phyloP scores from a whole-genome alignment of 257 asterid genomes.

The Asclepias syriaca region DNA sequence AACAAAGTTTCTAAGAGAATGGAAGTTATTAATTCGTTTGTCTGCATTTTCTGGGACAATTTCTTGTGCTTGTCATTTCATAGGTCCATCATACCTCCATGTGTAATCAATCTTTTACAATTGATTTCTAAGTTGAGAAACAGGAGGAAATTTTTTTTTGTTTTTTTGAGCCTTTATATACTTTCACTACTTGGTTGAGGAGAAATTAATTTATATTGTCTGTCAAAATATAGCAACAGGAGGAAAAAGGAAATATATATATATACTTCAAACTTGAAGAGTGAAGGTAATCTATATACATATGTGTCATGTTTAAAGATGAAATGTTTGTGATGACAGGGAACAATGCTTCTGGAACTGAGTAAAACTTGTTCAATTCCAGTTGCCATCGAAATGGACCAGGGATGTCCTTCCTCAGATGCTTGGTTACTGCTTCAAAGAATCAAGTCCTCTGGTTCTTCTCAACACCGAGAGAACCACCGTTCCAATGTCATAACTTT shows the following conservation, averaged over 20 bases:
- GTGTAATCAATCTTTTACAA: background rate
- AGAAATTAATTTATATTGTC: too few species aligned
- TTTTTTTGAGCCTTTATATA: background rate
- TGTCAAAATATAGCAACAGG: background rate
- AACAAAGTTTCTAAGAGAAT: background rate
- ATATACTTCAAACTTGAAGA: background rate
- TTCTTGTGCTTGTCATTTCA: too few species aligned
- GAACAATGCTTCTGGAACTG: slow-evolving; percentile 64
- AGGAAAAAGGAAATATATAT: background rate
- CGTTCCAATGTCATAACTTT: slow-evolving; percentile 31
- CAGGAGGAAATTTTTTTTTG: background rate
- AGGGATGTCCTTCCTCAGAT: slow-evolving; percentile 72
- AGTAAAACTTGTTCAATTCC: slow-evolving; percentile 41
- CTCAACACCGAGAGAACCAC: slow-evolving; percentile 19
- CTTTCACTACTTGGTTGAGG: background rate
- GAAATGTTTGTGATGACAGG: slow-evolving; percentile 33
- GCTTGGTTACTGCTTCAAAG: slow-evolving; percentile 66
- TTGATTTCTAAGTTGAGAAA: background rate
- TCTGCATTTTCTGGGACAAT: too few species aligned
- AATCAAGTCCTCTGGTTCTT: slow-evolving; percentile 32
- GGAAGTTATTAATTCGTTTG: background rate
- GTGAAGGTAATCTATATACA: background rate
- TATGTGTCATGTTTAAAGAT: background rate
- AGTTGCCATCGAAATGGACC: slow-evolving; percentile 69
- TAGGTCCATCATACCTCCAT: too few species aligned